Base-by-base conservation (phyloP, 192 early-diverging fungal species). In the Helicostylum pulchrum region DNA sequence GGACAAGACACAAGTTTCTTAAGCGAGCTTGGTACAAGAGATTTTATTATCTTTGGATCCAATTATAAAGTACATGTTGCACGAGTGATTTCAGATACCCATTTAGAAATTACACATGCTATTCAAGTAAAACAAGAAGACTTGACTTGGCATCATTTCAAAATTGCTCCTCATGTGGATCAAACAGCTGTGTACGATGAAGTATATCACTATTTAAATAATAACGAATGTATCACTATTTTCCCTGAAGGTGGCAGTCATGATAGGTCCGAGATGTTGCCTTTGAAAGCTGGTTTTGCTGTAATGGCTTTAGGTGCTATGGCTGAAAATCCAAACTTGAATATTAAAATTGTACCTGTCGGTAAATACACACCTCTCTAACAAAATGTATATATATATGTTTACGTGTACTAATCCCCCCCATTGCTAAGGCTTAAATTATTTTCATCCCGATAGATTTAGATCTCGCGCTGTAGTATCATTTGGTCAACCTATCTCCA, bases 191-290 rank as follows among this genome's bases (percentile, higher is more conserved):
- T 97, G 76, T 97, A 93, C 72, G 72, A 81, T 43, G 78, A 82
- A 10, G 96, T 98, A 12, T 85, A 88, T 62, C 73, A 85, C 11
- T 83, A 87, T 7, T 71, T 98, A 20, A 82, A 89, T 63, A 72
- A 71, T 23, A 86, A 75, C 14, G 66, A 80, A 47, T 93, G 93
- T 68, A 84, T 98, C 4, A 94, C 93, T 15, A 96, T 98, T 64
- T 98, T 98, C 75, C 96, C 96, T 12, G 96, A 97, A 62, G 95
- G 96, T 52, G 96, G 96, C 9, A 91, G 88, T 62, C 96, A 98
- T 77, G 96, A 98, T 70, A 87, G 94, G 56, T 83, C 93, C 7
- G 88, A 95, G 58, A 87, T 98, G 82, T 76, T 98, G 61, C 96
- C 96, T 36, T 79, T 98, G 56, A 98, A 97, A 83, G 89, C 88